These are phyloP conservation scores for Dioscorea alata DNA, from an alignment of 106 monocot genomes.

Conservation along the genomic window DNA sequence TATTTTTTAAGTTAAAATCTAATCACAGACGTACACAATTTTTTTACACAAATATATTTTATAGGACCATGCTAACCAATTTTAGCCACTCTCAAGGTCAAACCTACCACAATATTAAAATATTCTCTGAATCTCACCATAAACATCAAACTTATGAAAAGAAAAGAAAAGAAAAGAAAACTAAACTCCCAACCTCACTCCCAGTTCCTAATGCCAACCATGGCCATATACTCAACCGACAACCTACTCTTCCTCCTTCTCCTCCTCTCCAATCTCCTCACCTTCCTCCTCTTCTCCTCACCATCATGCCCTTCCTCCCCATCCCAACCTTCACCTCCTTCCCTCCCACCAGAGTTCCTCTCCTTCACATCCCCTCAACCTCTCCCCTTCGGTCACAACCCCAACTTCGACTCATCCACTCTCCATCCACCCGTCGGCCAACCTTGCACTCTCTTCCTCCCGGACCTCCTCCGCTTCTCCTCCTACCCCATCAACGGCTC, in stretches of 20 bases:
- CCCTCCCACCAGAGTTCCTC: conserved; percentile 36
- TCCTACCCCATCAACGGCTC: conserved; percentile 28
- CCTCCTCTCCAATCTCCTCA: conserved; percentile 34
- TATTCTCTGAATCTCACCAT: too few relatives aligned
- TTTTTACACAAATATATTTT: too few relatives aligned
- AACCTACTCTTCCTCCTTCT: conserved; percentile 26
- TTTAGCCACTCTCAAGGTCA: too few relatives aligned
- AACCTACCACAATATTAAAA: too few relatives aligned
- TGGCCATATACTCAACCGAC: not conserved
- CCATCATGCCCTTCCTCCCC: not conserved
- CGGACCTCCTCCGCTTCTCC: conserved; percentile 19
- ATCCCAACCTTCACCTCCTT: not conserved
- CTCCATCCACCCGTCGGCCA: conserved; percentile 37
- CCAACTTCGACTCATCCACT: conserved; percentile 25
- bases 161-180: too few relatives aligned
- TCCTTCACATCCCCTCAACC: conserved; percentile 46
- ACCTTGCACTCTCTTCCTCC: conserved; percentile 40
- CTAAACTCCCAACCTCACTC: too few relatives aligned
- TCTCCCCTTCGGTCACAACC: conserved; percentile 52
- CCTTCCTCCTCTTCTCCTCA: conserved; percentile 15
- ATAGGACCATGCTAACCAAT: too few relatives aligned
- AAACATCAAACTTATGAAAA: too few relatives aligned
- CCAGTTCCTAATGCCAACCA: too few relatives aligned
- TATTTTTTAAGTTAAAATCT: too few relatives aligned
- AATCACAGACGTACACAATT: too few relatives aligned